Percentiles rank a stretch among this genome's conserved stretches.
phyloP scores from a whole-genome alignment of 495 filamentous ascomycete genomes.

The Aspergillus asperescens region DNA sequence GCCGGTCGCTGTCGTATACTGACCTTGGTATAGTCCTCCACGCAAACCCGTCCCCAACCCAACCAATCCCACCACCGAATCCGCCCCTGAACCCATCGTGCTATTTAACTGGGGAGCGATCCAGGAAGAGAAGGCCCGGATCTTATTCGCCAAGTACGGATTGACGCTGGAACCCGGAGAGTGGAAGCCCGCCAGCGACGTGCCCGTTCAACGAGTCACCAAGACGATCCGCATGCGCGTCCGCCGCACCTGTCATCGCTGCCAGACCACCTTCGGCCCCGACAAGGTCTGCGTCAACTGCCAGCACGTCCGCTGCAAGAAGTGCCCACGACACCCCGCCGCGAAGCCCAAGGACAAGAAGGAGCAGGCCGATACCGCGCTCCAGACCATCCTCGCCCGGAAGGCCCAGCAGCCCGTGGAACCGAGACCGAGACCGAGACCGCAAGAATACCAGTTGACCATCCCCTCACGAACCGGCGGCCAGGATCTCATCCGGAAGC shows the following conservation, averaged over 20 bases:
- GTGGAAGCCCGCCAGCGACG: slow-evolving; percentile 54
- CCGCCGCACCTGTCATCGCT: slow-evolving; percentile 75
- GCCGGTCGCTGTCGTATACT: slow-evolving; percentile 6
- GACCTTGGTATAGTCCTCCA: slow-evolving; percentile 15
- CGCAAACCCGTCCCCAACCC: not conserved
- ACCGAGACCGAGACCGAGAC: slow-evolving; percentile 24
- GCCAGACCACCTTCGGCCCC: slow-evolving; percentile 64
- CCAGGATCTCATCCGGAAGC: slow-evolving; percentile 64
- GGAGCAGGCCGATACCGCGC: slow-evolving; percentile 43
- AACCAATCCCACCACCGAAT: slow-evolving; percentile 1
- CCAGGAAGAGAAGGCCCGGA: slow-evolving; percentile 64
- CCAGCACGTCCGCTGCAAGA: slow-evolving; percentile 70
- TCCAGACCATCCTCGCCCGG: slow-evolving; percentile 24
- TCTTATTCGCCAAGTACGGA: slow-evolving; percentile 69
- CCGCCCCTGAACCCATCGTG: slow-evolving; percentile 24
- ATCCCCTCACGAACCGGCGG: slow-evolving; percentile 60
- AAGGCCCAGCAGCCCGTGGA: slow-evolving; percentile 9
- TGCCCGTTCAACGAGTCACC: slow-evolving; percentile 65
- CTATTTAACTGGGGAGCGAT: slow-evolving; percentile 31
- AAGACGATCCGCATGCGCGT: slow-evolving; percentile 91
- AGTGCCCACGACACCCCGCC: slow-evolving; percentile 67
- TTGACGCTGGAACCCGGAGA: slow-evolving; percentile 64
- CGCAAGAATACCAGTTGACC: slow-evolving; percentile 40
- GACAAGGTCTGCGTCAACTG: slow-evolving; percentile 68
- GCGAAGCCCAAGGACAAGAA: slow-evolving; percentile 36